Base-by-base conservation (phyloP, 192 early-diverging fungal species). In the Coemansia sp. region DNA sequence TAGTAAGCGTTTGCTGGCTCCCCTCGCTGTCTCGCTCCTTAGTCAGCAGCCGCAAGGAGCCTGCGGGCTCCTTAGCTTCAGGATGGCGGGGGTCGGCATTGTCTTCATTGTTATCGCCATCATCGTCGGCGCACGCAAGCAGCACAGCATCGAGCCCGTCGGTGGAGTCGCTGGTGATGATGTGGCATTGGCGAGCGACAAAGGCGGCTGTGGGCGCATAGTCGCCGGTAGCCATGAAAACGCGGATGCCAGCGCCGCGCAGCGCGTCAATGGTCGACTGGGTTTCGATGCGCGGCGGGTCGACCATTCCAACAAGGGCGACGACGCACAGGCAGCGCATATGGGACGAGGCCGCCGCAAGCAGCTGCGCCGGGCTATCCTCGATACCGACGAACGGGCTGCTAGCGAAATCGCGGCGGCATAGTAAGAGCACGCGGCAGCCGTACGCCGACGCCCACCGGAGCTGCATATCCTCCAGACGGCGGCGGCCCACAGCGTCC, bases 201-300 rank as follows among this genome's bases (percentile, higher is more conserved):
- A 88, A 86, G 15, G 84, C 89, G 5, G 95, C 95, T 0, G 94
- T 97, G 26, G 87, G 66, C 23, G 83, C 74, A 67, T 89, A 90
- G 61, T 95, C 93, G 59, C 93, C 94, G 30, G 93, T 94, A 53
- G 92, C 88, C 95, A 96, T 94, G 64, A 90, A 89, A 53, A 96
- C 84, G 36, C 90, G 85, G 46, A 93, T 73, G 21, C 89, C 89
- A 2, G 93, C 93, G 34, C 72, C 56, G 39, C 87, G 85, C 53
- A 87, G 86, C 0, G 68, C 83, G 36, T 63, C 78, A 36, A 97
- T 86, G 6, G 90, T 83, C 20, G 82, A 73, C 12, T 76, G 79
- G 39, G 90, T 89, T 66, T 93, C 94, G 18, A 82, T 78, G 39
- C 93, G 87, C n/a, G 92, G 93, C 52, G 94, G 95, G 68, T 95